Evolutionary conservation across 805 yeast species (phyloP).

Genomic region (Lachancea quebecensis): DNA sequence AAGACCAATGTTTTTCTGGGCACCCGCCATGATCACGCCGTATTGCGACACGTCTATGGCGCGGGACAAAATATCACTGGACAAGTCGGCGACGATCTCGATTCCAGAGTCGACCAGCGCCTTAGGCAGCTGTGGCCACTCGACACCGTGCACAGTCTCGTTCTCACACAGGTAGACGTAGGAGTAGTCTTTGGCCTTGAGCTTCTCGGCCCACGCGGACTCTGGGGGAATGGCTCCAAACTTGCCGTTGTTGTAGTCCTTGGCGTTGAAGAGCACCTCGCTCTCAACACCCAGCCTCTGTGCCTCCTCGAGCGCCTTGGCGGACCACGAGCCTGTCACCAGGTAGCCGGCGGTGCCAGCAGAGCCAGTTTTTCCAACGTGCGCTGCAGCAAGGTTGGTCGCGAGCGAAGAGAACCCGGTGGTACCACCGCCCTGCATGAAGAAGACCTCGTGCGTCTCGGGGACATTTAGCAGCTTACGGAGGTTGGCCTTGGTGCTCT

Average conservation of each 20-base stretch:
- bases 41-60: constrained; percentile 73
- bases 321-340: constrained; percentile 91
- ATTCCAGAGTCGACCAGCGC: constrained; percentile 52
- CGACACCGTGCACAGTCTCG: constrained; percentile 95
- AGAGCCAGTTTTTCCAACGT: constrained; percentile 64
- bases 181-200: constrained; percentile 52
- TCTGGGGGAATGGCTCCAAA: constrained; percentile 63
- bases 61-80: constrained; percentile 84
- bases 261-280: constrained; percentile 61
- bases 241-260: constrained; percentile 43
- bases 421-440: constrained; percentile 97
- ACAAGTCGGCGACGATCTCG: constrained; percentile 89
- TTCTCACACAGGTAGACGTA: constrained; percentile 90
- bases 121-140: constrained; percentile 49
- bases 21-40: constrained; percentile 94
- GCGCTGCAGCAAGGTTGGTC: constrained; percentile 71
- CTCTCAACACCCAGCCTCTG: constrained; percentile 70
- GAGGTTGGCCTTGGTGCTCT: constrained; percentile 65
- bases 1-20: constrained; percentile 94
- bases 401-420: constrained; percentile 88
- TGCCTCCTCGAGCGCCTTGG: constrained; percentile 84
- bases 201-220: constrained; percentile 51
- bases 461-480: constrained; percentile 65
- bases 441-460: constrained; percentile 88
- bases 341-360: constrained; percentile 79